A percentile compares a stretch with the other conserved stretches of the same genome.
phyloP scores from a whole-genome alignment of 345 rosid species.

The Camelina neglecta region DNA sequence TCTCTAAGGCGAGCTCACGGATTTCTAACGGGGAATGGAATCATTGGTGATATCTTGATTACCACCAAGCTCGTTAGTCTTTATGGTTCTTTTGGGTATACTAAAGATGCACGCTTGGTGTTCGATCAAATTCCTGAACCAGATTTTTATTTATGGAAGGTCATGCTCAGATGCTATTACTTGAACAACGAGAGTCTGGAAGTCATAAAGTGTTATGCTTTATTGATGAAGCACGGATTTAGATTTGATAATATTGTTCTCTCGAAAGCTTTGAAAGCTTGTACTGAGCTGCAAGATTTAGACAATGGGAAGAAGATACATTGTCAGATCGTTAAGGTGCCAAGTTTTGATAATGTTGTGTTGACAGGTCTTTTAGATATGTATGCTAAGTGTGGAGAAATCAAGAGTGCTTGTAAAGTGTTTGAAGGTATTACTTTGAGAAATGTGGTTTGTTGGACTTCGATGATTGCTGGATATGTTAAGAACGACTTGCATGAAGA shows the following conservation, averaged over 20 bases:
- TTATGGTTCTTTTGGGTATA: constrained; percentile 62
- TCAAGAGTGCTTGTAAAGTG: constrained; percentile 51
- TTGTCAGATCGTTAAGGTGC: constrained; percentile 59
- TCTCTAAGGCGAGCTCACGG: constrained; percentile 57
- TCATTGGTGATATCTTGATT: constrained; percentile 50
- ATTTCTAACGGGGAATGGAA: constrained; percentile 53
- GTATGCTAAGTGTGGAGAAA: constrained; percentile 75
- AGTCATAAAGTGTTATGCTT: constrained; percentile 48
- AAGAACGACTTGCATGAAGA: constrained; percentile 58
- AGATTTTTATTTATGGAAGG: constrained; percentile 70
- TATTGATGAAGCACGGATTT: constrained; percentile 46
- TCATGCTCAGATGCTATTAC: constrained; percentile 74
- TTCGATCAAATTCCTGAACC: constrained; percentile 72
- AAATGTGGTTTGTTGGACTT: constrained; percentile 85
- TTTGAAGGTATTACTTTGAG: constrained; percentile 52
- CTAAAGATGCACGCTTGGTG: constrained; percentile 63
- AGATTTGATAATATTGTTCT: constrained; percentile 57
- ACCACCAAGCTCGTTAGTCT: constrained; percentile 64
- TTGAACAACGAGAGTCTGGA: constrained; percentile 51
- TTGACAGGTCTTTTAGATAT: constrained; percentile 75
- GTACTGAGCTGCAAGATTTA: constrained; percentile 60
- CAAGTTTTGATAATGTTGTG: constrained; percentile 59
- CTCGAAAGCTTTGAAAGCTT: constrained; percentile 71
- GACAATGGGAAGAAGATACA: constrained; percentile 68
- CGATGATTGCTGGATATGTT: constrained; percentile 84